Evolutionary conservation across 345 rosid species (phyloP), one percentile per base, ranked within the genome.

Genomic region (Populus simonii): DNA sequence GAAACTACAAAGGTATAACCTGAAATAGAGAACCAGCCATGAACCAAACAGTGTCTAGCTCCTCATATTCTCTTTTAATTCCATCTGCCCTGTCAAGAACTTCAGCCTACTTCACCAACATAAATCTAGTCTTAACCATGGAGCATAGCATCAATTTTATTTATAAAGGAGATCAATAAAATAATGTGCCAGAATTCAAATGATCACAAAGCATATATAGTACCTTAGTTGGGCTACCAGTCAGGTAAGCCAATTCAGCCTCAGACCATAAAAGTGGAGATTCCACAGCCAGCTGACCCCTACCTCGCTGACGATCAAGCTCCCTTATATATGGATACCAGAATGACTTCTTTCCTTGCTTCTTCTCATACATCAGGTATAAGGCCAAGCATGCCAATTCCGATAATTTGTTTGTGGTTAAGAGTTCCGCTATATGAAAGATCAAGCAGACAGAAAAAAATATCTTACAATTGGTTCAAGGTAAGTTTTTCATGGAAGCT

Each of bases 21-120:
- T 93, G 98, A 92, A 95, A 95, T 79, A 95, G 86, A 75, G 99
- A 95, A 73, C 98, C 99, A 78, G 97, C 99, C 99, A 95, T 95
- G 85, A 95, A 95, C 99, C 98, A 95, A 77, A 95, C 96, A 51
- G 98, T 93, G 85, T 93, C 99, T 25, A 95, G 98, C 89, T 95
- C 99, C 75, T 88, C 82, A 71, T 93, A 95, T 81, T 95, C 98
- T 87, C 97, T 91, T 86, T 85, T 93, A 76, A 95, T 95, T 77
- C 98, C 97, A 80, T 89, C 93, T 51, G 91, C 93, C 84, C 99
- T 90, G 80, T 87, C 93, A 74, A 95, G 86, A 86, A 93, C 91
- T 88, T 89, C 99, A 51, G 89, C 97, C 98, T 93, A 74, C 75
- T 80, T 77, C 80, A 83, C 33, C 71, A 53, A 81, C 36, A 77